Base-by-base conservation (phyloP, 352 stramenopile genomes). In the Pythium aquatile region DNA sequence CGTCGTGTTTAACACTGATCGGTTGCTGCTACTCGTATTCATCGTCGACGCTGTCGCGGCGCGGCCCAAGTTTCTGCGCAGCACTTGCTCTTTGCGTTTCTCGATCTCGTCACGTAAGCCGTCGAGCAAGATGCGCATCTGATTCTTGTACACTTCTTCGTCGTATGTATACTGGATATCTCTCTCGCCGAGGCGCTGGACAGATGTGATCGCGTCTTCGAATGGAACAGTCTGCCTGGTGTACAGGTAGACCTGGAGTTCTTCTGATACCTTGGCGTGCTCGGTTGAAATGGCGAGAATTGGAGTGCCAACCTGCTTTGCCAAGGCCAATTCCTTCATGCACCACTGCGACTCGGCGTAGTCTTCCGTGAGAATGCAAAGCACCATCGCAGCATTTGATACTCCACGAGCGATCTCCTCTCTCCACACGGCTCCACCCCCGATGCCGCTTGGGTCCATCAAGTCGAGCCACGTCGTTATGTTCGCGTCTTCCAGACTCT, bases 191-290 rank as follows among this genome's bases (percentile, higher is more conserved):
- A 78, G 58, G 2, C 78, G 68, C 28, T 91, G 65, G 20, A 90
- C 60, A 2, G 61, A 72, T 29, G 74, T 76, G 59, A 94, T 92
- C 5, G 83, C 81, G 5, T 66, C 67, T 52, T 94, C 83, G 58
- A 94, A 94, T 8, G 85, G 85, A 13, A 94, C 79, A 46, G 91
- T 87, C 63, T 94, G 85, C 5, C 85, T 71, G 8, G 85, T 92
- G 68, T 94, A 94, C 65, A 94, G 61, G 54, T 94, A 94, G 40
- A 94, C 85, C 47, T 94, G 85, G 10, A 94, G 63, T n/a, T 94
- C 85, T 68, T 94, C 85, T 1, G 83, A 91, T 35, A 94, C 86
- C 17, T 77, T 71, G 0, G 81, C 71, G 44, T 85, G 67, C 55
- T 94, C 85, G 0, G 83, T 92, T 9, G 85, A 94, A 17, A 94